Evolutionary conservation across 345 rosid genomes (phyloP).

Genomic region (Viola odorata): DNA sequence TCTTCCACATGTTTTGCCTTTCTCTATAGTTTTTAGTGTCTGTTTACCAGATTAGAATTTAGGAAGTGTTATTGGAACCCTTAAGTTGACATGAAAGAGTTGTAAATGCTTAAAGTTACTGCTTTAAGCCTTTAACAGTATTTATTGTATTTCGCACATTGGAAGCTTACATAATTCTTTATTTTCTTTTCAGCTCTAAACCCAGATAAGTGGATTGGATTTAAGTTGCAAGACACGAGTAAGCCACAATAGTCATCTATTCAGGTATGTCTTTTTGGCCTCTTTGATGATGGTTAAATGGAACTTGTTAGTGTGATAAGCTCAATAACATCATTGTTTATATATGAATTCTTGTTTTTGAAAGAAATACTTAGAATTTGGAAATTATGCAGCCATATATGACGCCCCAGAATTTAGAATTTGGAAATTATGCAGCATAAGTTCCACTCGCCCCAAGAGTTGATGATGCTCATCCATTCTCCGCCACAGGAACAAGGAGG

Average conservation of each 20-base stretch:
- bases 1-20: background rate
- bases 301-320: background rate
- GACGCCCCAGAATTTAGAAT: too few relatives aligned
- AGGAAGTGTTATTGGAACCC: background rate
- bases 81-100: background rate
- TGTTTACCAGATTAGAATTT: background rate
- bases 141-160: background rate
- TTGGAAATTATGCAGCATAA: too few relatives aligned
- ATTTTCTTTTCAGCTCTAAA: slow-evolving; percentile 54
- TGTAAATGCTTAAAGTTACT: background rate
- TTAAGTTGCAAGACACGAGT: slow-evolving; percentile 92
- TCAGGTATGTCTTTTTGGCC: slow-evolving; percentile 43
- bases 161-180: slow-evolving; percentile 8
- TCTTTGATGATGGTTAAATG: background rate
- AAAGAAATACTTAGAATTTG: too few relatives aligned
- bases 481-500: too few relatives aligned
- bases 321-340: background rate
- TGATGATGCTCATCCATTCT: too few relatives aligned
- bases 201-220: slow-evolving; percentile 88
- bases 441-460: too few relatives aligned
- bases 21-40: background rate
- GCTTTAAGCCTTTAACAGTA: background rate
- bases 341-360: slow-evolving; percentile 5
- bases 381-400: too few relatives aligned
- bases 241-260: slow-evolving; percentile 82